Conservation (phyloP, 495 filamentous ascomycete species). For the Talaromyces trachyspermus region DNA sequence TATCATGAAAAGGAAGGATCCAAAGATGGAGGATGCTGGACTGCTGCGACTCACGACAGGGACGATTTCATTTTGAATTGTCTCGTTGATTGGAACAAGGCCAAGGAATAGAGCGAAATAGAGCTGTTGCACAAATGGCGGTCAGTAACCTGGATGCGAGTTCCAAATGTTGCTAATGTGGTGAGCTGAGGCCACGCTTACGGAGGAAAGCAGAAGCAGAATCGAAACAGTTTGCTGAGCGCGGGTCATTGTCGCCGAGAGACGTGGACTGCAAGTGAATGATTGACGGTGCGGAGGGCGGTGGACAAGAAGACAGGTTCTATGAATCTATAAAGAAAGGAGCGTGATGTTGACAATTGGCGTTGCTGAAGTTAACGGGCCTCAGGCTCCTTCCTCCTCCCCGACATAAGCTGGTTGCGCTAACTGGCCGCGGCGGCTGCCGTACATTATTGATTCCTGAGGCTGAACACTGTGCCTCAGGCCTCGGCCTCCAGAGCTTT, state of each 20-base stretch:
- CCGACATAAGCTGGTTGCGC: no score
- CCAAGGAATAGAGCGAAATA: conserved; percentile 83
- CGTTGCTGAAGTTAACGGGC: no score
- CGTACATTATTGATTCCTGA: conserved; percentile 3
- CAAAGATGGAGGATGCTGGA: background rate
- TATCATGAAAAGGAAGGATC: conserved; percentile 6
- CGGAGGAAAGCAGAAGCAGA: conserved; percentile 78
- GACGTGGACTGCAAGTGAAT: no score
- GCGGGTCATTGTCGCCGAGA: conserved; percentile 70
- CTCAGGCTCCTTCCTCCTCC: no score
- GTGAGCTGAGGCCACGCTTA: conserved; percentile 38
- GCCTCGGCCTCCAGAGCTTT: no score
- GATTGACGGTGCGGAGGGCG: no score
- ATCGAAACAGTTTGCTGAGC: conserved; percentile 89
- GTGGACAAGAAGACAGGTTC: no score
- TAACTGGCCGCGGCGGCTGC: conserved; percentile 1
- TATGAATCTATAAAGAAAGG: no score
- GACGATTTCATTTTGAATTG: conserved; percentile 46
- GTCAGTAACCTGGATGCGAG: no score
- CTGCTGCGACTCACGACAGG: conserved; percentile 47
- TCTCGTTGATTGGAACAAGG: conserved; percentile 72
- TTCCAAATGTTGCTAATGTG: no score
- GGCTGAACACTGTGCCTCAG: no score
- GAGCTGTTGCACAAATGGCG: conserved; percentile 44
- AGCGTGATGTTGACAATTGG: no score